Evolutionary conservation across 1,139 yeast genomes (phyloP), one percentile per base, ranked within the genome.

Genomic region (Diutina rugosa): DNA sequence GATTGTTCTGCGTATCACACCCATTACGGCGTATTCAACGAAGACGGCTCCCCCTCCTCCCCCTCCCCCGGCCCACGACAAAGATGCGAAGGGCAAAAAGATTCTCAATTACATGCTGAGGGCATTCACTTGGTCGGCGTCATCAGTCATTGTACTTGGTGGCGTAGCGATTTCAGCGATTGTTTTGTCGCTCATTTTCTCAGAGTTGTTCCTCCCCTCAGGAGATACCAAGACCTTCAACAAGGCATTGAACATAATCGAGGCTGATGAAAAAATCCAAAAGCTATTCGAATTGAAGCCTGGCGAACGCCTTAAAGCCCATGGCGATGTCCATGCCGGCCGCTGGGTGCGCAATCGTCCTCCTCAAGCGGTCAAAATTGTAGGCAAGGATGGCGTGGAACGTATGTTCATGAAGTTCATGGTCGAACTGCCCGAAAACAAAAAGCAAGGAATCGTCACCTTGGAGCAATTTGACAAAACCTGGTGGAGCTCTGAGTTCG

Each of bases 151-250:
- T 52, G 89, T 87, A 0, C 62, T 85, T 16, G 88, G 87, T 8
- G 90, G 90, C 0, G 67, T 84, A 1, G 90, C 87, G 26, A 73
- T 87, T 9, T 82, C 84, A 0, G 72, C 87, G 1, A 74, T 90
- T 35, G 95, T 90, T 44, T 74, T 89, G 3, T 90, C 89, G 68
- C 77, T 89, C 61, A 81, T 90, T 46, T 79, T 87, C 18, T 78
- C 87, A 3, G 97, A 90, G 66, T 72, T 90, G 49, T 81, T 90
- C 61, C 79, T 91, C 57, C 97, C 97, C 8, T 85, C 95, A 0
- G 96, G 96, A 30, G 97, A 90, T 66, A 91, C 96, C 1, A 86
- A 86, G 61, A 82, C 95, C 2, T 90, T 90, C 74, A 90, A 90
- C 71, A 81, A 89, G 63, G 95, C 96, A 1, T 90, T 90, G 41